A percentile compares a stretch with the other conserved stretches of the same genome.
These are phyloP conservation scores for Cerrena zonata DNA, from an alignment of 1,284 basidiomycete species.

Conservation along the genomic window DNA sequence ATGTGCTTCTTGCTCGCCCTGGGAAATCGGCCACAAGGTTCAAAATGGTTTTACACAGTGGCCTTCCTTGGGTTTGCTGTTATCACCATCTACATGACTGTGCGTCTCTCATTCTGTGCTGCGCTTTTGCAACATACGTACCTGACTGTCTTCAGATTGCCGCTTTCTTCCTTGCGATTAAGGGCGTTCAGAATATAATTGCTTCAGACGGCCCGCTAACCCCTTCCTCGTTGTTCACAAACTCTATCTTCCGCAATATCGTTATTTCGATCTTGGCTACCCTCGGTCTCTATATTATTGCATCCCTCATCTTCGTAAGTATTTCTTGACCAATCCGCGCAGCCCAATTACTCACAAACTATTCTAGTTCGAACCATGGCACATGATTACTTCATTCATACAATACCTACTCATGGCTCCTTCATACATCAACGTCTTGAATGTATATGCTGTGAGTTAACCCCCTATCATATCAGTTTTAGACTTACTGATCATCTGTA, in stretches of 20 bases:
- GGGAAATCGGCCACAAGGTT: slow-evolving; percentile 89
- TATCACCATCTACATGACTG: slow-evolving; percentile 91
- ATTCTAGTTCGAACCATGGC: slow-evolving; percentile 79
- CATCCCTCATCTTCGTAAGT: slow-evolving; percentile 79
- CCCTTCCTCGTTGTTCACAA: slow-evolving; percentile 58
- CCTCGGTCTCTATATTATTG: slow-evolving; percentile 75
- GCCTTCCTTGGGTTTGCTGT: slow-evolving; percentile 80
- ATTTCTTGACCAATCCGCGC: slow-evolving; percentile 6
- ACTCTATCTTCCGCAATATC: slow-evolving; percentile 80
- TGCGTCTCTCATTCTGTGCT: slow-evolving; percentile 34
- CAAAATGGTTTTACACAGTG: slow-evolving; percentile 75
- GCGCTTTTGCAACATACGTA: slow-evolving; percentile 11
- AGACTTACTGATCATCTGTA: slow-evolving; percentile 6
- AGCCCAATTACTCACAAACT: too few relatives aligned
- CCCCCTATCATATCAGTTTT: slow-evolving; percentile 1
- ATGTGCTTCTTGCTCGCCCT: slow-evolving; percentile 88
- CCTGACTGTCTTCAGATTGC: slow-evolving; percentile 47
- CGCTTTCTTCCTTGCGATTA: slow-evolving; percentile 75
- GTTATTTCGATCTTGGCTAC: slow-evolving; percentile 83
- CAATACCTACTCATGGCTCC: slow-evolving; percentile 91
- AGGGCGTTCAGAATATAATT: slow-evolving; percentile 63
- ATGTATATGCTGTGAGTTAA: slow-evolving; percentile 73
- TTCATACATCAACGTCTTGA: slow-evolving; percentile 86
- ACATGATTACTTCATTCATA: slow-evolving; percentile 89
- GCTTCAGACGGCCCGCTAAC: slow-evolving; percentile 42